Base-by-base conservation (phyloP, 257 asterid genomes). In the Leptodermis oblonga region DNA sequence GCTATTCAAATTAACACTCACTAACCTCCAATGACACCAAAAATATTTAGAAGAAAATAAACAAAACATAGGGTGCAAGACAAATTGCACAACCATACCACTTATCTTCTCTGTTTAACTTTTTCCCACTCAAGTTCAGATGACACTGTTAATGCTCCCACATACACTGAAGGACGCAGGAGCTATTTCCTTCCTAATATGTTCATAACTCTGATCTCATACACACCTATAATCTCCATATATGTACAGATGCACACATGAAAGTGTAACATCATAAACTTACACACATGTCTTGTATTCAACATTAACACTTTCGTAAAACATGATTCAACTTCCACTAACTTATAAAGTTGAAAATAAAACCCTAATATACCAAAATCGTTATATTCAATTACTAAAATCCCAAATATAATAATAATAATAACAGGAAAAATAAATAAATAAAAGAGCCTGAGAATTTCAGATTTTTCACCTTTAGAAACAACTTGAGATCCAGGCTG, bases 401-500 rank as follows among this genome's bases (percentile, higher is more conserved):
- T 25, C 39, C 39, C 39, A 54, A 25, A 28, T 54, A 56, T 22
- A 3, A 26, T 25, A 56, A 15, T n/a, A 30, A 14, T 0, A 58
- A 37, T 13, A 56, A 34, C 2, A 56, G 28, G 28, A 23, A 55
- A 25, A 58, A 55, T 0, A 30, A 15, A 56, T 0, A 56, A 65
- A n/a, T 7, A 11, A 23, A 43, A 26, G 20, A 30, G 39, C 28
- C 58, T 9, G 34, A 8, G 25, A 55, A 37, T 41, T 33, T 34
- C 53, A 39, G 5, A 42, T 26, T 6, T 36, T 25, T 28, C 58
- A 41, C 91, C 87, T 78, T 74, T 76, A 59, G 61, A 53, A 46
- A 67, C 39, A 73, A 75, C 76, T 58, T 73, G 83, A 71, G 81
- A 71, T 73, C 70, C 80, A 18, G 55, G 65, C 36, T 81, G 85